A percentile compares a stretch with the other conserved stretches of the same genome.
These are phyloP conservation scores for Phytophthora pisi DNA, from an alignment of 352 stramenopile genomes.

Conservation along the genomic window DNA sequence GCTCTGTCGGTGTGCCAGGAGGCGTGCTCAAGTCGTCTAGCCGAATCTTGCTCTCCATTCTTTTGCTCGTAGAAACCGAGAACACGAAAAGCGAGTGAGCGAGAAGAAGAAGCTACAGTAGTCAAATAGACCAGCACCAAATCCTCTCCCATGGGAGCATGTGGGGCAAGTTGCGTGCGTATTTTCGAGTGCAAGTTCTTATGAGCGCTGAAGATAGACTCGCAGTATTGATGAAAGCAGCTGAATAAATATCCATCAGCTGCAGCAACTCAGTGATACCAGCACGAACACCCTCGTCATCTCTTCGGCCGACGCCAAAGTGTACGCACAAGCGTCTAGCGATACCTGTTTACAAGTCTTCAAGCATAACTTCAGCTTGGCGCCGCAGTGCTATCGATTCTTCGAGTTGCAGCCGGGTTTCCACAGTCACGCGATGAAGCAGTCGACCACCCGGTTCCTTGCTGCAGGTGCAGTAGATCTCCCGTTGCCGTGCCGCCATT, in stretches of 20 bases:
- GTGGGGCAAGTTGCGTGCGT: conserved; percentile 6
- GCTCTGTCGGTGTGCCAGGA: conserved; percentile 26
- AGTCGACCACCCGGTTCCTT: conserved; percentile 5
- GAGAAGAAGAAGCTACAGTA: neutral
- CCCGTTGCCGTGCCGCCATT: conserved; percentile 15
- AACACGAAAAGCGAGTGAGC: conserved; percentile 13
- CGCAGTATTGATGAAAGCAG: conserved; percentile 19
- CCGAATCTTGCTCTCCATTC: conserved; percentile 18
- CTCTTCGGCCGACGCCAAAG: neutral
- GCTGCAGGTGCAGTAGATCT: neutral
- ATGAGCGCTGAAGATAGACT: conserved; percentile 24
- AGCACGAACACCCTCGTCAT: neutral
- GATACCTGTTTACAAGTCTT: neutral
- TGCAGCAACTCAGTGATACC: neutral
- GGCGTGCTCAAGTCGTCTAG: conserved; percentile 36
- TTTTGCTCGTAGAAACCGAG: neutral
- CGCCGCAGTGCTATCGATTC: conserved; percentile 22
- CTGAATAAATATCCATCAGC: conserved; percentile 14
- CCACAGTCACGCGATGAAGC: conserved; percentile 14
- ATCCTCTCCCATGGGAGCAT: conserved; percentile 10
- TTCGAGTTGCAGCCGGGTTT: conserved; percentile 26
- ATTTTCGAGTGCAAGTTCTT: conserved; percentile 28
- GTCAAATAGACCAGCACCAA: conserved; percentile 3
- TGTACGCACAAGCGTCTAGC: neutral
- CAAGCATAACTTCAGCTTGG: conserved; percentile 21